Evolutionary conservation across 1,284 basidiomycete species (phyloP), one percentile per base, ranked within the genome.

Genomic region (Cronartium quercuum): DNA sequence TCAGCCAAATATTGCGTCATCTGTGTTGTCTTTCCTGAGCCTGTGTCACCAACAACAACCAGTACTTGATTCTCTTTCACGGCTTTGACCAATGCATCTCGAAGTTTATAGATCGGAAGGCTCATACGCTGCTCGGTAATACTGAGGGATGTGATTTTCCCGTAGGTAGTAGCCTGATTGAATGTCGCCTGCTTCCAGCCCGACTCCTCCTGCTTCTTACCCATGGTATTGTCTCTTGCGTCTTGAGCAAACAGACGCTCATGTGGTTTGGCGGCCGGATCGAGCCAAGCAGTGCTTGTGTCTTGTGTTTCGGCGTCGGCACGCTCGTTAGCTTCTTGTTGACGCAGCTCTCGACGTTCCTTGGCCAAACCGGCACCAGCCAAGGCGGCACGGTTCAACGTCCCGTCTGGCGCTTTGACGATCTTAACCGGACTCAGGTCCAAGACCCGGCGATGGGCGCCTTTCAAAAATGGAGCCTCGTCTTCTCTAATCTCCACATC

Each of bases 401-500:
- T 82, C 34, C 83, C 83, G 76, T 84, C 83, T 18, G 83, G 83
- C 6, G 95, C 95, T 62, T 83, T 84, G 79, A 98, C 92, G 74
- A 84, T 84, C 83, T 97, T 98, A 79, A 98, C 92, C 0, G 96
- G 96, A 79, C 93, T 96, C 66, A 99, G 86, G 78, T 98, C 93
- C 57, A 98, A 86, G 0, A 93, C 94, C 76, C 91, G 88, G 83
- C 94, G 94, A 66, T 94, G 97, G 83, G 98, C 95, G 9, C 96
- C 96, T 38, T 91, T 88, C 35, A 99, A 84, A 87, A 99, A 99
- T 0, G 95, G 87, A 0, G 96, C 94, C 81, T 99, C 96, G 75
- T 96, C 92, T 81, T 98, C 96, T 78, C 91, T 90, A 76, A 98
- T 89, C 82, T 99, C 96, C 51, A 99, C 93, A 79, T 98, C 96